Conservation (phyloP, 1,139 yeast genomes). For the Torulaspora pretoriensis region DNA sequence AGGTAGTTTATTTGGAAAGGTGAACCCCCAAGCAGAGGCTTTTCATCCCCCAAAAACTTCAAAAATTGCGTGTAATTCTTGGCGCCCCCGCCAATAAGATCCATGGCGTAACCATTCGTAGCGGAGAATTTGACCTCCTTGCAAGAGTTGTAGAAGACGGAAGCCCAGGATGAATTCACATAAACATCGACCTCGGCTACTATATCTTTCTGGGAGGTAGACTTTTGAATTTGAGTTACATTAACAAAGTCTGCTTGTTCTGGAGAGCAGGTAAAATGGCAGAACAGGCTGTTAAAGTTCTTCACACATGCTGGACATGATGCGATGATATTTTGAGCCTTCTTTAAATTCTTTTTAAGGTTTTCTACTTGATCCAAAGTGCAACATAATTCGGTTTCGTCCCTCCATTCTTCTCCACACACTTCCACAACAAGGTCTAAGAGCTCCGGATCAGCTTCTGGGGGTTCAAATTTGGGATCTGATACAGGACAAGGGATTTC, state of each 20-base stretch:
- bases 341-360: constrained; percentile 54
- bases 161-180: constrained; percentile 58
- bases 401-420: constrained; percentile 69
- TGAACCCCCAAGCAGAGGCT: constrained; percentile 89
- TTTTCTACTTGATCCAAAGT: constrained; percentile 46
- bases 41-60: constrained; percentile 89
- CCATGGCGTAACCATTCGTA: constrained; percentile 96
- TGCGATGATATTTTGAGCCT: constrained; percentile 74
- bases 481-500: constrained; percentile 73
- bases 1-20: constrained; percentile 87
- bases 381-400: constrained; percentile 48
- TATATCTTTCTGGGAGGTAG: constrained; percentile 54
- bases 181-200: constrained; percentile 70
- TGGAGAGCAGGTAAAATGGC: constrained; percentile 88
- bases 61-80: constrained; percentile 64
- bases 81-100: constrained; percentile 95
- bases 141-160: constrained; percentile 73
- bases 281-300: constrained; percentile 80
- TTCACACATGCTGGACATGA: constrained; percentile 93
- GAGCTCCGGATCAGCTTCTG: constrained; percentile 44
- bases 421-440: constrained; percentile 48
- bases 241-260: constrained; percentile 73
- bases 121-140: constrained; percentile 87
- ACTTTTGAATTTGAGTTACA: constrained; percentile 51
- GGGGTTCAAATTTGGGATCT: constrained; percentile 32